These are phyloP conservation scores for Alternaria sp. DNA, from an alignment of 2,329 filamentous ascomycete species.

Conservation along the genomic window DNA sequence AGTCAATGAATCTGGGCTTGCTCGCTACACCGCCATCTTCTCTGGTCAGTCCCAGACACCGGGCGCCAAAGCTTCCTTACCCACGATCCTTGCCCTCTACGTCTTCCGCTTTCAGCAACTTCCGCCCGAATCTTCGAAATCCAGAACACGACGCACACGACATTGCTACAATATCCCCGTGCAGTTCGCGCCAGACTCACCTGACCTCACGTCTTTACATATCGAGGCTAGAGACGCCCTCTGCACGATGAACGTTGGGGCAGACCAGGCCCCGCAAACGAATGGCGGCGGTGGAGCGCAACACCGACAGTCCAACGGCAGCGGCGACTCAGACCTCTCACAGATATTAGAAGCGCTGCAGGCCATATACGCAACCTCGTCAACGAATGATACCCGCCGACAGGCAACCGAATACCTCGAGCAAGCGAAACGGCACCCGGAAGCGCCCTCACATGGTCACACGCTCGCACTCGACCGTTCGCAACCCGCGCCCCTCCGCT, in stretches of 20 bases:
- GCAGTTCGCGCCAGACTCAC: neutral
- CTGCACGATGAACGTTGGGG: conserved; percentile 41
- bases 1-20: conserved; percentile 6
- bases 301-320: conserved; percentile 25
- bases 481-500: conserved; percentile 82
- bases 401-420: conserved; percentile 88
- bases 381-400: conserved; percentile 79
- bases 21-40: conserved; percentile 25
- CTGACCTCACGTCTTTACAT: neutral
- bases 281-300: conserved; percentile 16
- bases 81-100: conserved; percentile 13
- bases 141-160: neutral
- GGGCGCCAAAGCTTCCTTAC: conserved; percentile 22
- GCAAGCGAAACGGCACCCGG: conserved; percentile 75
- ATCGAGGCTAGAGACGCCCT: conserved; percentile 16
- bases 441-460: conserved; percentile 86
- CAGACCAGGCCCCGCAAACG: conserved; percentile 33
- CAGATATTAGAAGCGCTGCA: conserved; percentile 85
- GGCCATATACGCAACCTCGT: conserved; percentile 82
- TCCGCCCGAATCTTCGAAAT: neutral
- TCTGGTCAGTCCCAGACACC: conserved; percentile 15
- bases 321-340: conserved; percentile 54
- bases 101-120: conserved; percentile 17
- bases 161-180: neutral
- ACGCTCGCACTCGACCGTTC: conserved; percentile 75